Base-by-base conservation (phyloP, 345 rosid species). In the Pistacia atlantica region DNA sequence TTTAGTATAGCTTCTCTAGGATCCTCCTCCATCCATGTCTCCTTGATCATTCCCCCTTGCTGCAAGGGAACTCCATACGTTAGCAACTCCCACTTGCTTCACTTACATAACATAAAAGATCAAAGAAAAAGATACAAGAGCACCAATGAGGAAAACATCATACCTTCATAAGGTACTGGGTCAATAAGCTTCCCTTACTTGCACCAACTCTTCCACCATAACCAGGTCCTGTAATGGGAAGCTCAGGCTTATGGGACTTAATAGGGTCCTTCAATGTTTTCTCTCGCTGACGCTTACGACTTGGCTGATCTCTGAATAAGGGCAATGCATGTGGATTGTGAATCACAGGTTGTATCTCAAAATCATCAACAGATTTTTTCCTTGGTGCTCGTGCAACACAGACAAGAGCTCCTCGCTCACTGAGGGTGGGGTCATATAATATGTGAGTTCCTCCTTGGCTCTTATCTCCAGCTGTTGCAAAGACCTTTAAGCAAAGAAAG, bases 41-140 rank as follows among this genome's bases (percentile, higher is more conserved):
- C 99, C 86, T 96, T 96, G 78, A 96, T 90, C 99, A 96, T 87
- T 73, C 99, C 99, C 58, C 99, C 98, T 96, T 96, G 97, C 98
- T 96, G 93, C 84, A 86, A 88, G 57, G 8, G 42, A 49, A 75
- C 18, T 17, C 61, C 71, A 52, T 3, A 38, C 37, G 35, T 75
- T 74, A 79, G 71, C 69, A 64, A 46, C 46, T 49, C 64, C 64
- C 46, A 57, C 20, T 46, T 6, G 51, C 71, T 65, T 35, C 64
- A 59, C 10, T 67, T 55, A 13, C 48, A 51, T 8, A 61, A 66
- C 35, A 45, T 37, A 45, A 58, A 33, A 42, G 68, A 33, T 18
- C 14, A 12, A 14, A 57, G 65, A 18, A 12, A 63, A 13, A 76
- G 14, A 55, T 48, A 71, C 42, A 18, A 11, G 28, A 77, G 69